Evolutionary conservation across 306 rosid species (phyloP).

Genomic region (Urtica urens): DNA sequence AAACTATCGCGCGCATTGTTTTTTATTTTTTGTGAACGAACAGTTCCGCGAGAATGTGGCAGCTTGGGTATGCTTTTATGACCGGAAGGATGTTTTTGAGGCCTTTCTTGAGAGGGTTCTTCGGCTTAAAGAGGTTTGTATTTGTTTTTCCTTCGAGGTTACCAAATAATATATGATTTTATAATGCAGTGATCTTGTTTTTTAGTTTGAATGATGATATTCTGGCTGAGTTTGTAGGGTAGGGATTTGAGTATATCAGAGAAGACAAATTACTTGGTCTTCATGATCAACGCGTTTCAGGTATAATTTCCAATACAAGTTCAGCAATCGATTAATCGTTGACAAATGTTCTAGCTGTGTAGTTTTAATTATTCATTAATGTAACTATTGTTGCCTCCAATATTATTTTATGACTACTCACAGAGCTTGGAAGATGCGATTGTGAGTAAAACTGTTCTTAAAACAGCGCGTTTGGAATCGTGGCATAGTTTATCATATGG

Average conservation of each 20-base stretch:
- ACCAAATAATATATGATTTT: no score
- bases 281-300: conserved; percentile 96
- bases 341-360: background rate
- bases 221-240: conserved; percentile 50
- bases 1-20: no score
- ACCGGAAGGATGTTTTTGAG: conserved; percentile 58
- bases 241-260: conserved; percentile 72
- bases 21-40: conserved; percentile 11
- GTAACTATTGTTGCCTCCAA: no score
- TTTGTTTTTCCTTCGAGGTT: background rate
- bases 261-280: conserved; percentile 88
- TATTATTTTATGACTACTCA: no score
- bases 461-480: conserved; percentile 74
- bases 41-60: conserved; percentile 95
- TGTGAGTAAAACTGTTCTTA: conserved; percentile 72
- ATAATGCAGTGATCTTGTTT: background rate
- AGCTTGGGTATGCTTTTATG: conserved; percentile 90
- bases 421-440: conserved; percentile 99
- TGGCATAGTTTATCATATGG: conserved; percentile 93
- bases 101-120: conserved; percentile 87
- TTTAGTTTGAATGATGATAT: conserved; percentile 6
- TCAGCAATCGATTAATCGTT: background rate
- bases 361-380: no score
- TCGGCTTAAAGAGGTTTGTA: conserved; percentile 65
- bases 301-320: conserved; percentile 24